Base-by-base conservation (phyloP, 331 rosid species). In the Pyrus hybrid region DNA sequence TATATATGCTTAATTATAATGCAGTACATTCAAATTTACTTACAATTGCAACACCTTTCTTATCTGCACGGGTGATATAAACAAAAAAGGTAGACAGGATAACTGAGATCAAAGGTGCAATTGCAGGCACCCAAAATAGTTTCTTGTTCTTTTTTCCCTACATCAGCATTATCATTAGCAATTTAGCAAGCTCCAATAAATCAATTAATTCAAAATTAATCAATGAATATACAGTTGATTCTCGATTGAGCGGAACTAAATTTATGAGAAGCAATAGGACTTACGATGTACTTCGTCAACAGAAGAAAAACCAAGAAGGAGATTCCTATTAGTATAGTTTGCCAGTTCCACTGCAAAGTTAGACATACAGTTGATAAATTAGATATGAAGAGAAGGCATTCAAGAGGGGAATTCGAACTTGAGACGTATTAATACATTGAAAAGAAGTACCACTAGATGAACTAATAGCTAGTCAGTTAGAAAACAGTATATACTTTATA, bases 321-420 rank as follows among this genome's bases (percentile, higher is more conserved):
- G 47, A 86, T 4, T 49, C 92, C 99, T 23, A 94, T 88, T 12
- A 86, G 71, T 81, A 90, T 85, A 11, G 99, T 91, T 81, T 87
- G 66, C 97, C 96, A 94, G 83, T 94, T 94, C 99, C 99, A 94
- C 99, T 94, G 95, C 25, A 75, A 74, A 28, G 49, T 74, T 56
- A 13, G 13, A 62, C 33, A 62, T 16, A 10, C 45, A 23, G 29
- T 22, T 13, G 64, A 2, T n/a, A 58, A 58, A 21, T 58, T 58
- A 58, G 49, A 3, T 43, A 43, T 43, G 49, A 43, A 43, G 49
- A 43, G 1, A 43, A 12, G 49, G 49, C 14, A 43, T 12, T 43
- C 14, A 43, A 12, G 49, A 43, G 14, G 5, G 49, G 49, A 43
- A 12, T 43, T 1, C 3, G 5, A 53, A 53, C 22, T 53, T 18